Base-by-base conservation (phyloP, 2,329 filamentous ascomycete genomes). In the Fusarium albosuccineum region DNA sequence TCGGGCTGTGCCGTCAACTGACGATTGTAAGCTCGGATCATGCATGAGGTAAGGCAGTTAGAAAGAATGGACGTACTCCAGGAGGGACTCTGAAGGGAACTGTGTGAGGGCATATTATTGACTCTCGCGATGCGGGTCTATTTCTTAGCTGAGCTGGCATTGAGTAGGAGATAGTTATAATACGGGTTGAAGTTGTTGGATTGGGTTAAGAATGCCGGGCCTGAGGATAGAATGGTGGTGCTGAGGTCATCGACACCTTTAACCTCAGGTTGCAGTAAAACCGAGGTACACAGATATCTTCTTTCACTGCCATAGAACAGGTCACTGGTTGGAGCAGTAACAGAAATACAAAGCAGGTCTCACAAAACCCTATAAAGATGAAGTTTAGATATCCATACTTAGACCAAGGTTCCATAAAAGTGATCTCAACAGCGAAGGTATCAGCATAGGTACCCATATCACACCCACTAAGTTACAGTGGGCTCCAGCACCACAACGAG, bases 61-160 rank as follows among this genome's bases (percentile, higher is more conserved):
- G 16, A 17, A 30, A 49, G n/a, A 36, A 13, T 13, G 44, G 16
- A 57, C 59, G 37, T 29, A 72, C 70, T 42, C 40, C 51, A 5
- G 52, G 9, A 14, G 69, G 59, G 34, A 63, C 48, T 52, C 58
- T 65, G 5, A 73, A 60, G 1, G 57, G 26, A 3, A 55, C 36
- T 6, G 34, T 57, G n/a, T 22, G 37, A 13, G 39, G 36, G 17
- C 66, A 68, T 44, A 11, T 22, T n/a, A 14, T 13, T 8, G 40
- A 44, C 11, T 36, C 16, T 17, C 17, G 30, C 16, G 17, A 13
- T 10, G 16, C 36, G 5, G 42, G 13, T 1, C 61, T 53, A 4
- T 41, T 52, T 48, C 66, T 57, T 6, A 68, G 53, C 29, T 63
- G 53, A 8, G 56, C 56, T 17, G 66, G 57, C 66, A 68, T 68